These are phyloP conservation scores for Penicillium brasilianum DNA, from an alignment of 2,329 filamentous ascomycete species.

Conservation along the genomic window DNA sequence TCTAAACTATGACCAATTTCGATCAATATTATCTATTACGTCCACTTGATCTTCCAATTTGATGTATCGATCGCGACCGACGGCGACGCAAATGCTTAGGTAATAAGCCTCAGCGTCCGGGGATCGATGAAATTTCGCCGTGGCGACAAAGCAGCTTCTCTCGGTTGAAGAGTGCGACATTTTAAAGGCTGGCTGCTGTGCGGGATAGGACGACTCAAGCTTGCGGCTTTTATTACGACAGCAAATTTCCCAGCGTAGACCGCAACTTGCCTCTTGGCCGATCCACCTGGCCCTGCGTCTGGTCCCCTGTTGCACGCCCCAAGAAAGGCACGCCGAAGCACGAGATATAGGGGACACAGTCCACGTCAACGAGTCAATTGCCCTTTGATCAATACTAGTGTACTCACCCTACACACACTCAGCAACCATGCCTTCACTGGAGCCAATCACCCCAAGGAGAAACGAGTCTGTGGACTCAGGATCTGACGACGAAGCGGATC, in stretches of 20 bases:
- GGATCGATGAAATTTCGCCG: conserved; percentile 24
- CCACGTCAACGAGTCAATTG: background rate
- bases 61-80: conserved; percentile 7
- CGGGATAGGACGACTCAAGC: no score
- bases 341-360: conserved; percentile 16
- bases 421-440: conserved; percentile 26
- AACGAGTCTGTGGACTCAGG: conserved; percentile 54
- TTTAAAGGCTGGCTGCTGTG: background rate
- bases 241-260: background rate
- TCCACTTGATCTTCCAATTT: background rate
- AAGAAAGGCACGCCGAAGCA: conserved; percentile 2
- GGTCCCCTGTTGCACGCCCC: conserved; percentile 5
- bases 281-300: conserved; percentile 7
- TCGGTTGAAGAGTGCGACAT: conserved; percentile 5
- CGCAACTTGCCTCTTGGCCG: background rate
- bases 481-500: conserved; percentile 92
- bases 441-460: conserved; percentile 20
- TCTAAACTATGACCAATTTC: background rate
- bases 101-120: conserved; percentile 16
- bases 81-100: conserved; percentile 8
- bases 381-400: background rate
- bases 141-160: conserved; percentile 22
- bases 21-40: no score
- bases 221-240: background rate
- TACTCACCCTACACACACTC: background rate